Evolutionary conservation across 345 rosid species (phyloP).

Genomic region (Sapria himalayana): DNA sequence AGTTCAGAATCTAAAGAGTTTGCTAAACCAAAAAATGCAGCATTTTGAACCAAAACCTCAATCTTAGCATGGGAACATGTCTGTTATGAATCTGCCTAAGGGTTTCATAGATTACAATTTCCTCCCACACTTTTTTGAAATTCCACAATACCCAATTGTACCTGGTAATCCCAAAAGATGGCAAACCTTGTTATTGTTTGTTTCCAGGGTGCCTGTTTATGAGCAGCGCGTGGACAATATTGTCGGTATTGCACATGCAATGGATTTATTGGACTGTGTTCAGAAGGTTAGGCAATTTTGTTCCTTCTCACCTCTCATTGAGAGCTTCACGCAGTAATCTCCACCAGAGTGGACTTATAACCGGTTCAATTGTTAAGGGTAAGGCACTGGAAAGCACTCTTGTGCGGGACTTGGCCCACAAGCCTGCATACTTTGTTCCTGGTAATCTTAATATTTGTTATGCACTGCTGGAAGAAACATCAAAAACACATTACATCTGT

Average conservation of each 20-base stretch:
- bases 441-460: conserved; percentile 25
- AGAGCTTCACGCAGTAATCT: conserved; percentile 14
- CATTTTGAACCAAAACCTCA: too few species aligned
- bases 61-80: too few species aligned
- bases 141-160: too few species aligned
- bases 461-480: too few species aligned
- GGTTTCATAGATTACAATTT: too few species aligned
- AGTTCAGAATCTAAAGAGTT: too few species aligned
- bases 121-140: too few species aligned
- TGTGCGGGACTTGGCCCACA: conserved; percentile 91
- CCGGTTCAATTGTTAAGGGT: conserved; percentile 76
- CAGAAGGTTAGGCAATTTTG: conserved; percentile 46
- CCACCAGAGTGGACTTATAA: conserved; percentile 23
- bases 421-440: conserved; percentile 92
- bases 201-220: conserved; percentile 85
- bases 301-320: conserved; percentile 4
- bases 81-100: too few species aligned
- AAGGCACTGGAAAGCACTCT: conserved; percentile 62
- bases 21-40: too few species aligned
- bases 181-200: conserved; percentile 4
- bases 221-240: conserved; percentile 97
- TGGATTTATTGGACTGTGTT: conserved; percentile 88
- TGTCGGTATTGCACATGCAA: conserved; percentile 91
- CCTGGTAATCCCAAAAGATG: too few species aligned
- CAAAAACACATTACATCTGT: neutral